Evolutionary conservation across 352 stramenopile genomes (phyloP), one percentile per base, ranked within the genome.

Genomic region (Plasmopara muralis): DNA sequence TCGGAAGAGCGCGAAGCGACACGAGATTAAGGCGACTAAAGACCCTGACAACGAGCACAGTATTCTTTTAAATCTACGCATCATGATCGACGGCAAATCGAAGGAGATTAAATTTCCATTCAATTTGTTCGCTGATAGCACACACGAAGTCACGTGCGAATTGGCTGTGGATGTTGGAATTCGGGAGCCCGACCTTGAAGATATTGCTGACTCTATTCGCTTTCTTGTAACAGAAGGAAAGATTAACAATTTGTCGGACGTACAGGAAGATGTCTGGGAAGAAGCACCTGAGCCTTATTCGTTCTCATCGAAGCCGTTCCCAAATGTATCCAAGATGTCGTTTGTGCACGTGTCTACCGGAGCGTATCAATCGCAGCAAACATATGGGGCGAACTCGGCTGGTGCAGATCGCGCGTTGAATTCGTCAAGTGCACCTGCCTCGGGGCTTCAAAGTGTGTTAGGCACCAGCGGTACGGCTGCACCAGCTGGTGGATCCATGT

Each of bases 31-130:
- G 53, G 79, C 79, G 6, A 77, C 67, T 2, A 91, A 90, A 62
- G 80, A 92, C 45, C 77, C 74, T 0, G 77, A 88, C 43, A 89
- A 84, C 54, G 71, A 84, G 20, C 83, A 91, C 68, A 90, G 79
- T 35, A 89, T 92, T 33, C 47, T 89, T 50, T 43, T 98, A 42
- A 97, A 92, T 47, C 68, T 98, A 35, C 87, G 83, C n/a, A 83
- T 93, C 53, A 86, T 82, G 55, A 83, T 93, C 34, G 79, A 93
- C 57, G 83, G 87, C 63, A 93, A 96, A 66, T 96, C 87, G n/a
- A 94, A 97, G 66, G 94, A 97, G 52, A 96, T 98, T 53, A 95
- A 97, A 76, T 98, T 98, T 72, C 84, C 90, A 13, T 98, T 97
- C 77, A 93, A 97, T 64, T 68, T 98, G 42, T 95, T 97, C 18